phyloP scores from a whole-genome alignment of 2,329 filamentous ascomycete species.

The Zelopaecilomyces penicillatus region DNA sequence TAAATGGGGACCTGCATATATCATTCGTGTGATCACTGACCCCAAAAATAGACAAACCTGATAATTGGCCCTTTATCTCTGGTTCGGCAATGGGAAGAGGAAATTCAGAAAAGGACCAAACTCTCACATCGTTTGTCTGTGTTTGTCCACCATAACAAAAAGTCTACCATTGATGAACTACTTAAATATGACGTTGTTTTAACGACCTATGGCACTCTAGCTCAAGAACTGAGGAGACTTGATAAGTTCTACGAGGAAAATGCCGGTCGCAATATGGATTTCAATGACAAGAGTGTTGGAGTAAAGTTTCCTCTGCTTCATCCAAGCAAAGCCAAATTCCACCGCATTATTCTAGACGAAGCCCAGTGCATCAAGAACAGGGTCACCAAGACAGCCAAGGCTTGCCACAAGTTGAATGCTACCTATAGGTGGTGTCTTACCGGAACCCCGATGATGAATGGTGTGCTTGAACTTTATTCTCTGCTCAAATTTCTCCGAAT shows the following conservation, averaged over 20 bases:
- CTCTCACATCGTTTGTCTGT: constrained; percentile 50
- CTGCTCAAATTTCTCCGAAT: constrained; percentile 71
- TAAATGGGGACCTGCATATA: no score
- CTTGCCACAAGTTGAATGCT: constrained; percentile 57
- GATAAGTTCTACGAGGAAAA: constrained; percentile 43
- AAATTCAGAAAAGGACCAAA: constrained; percentile 65
- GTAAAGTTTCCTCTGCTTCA: constrained; percentile 52
- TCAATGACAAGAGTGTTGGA: constrained; percentile 26
- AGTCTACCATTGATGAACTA: constrained; percentile 52
- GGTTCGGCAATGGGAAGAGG: constrained; percentile 75
- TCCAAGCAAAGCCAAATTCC: constrained; percentile 53
- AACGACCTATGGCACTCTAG: constrained; percentile 77
- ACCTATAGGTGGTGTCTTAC: constrained; percentile 72
- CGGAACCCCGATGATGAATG: constrained; percentile 86
- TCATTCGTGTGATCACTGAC: not conserved
- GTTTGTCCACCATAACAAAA: constrained; percentile 63
- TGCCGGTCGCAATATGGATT: constrained; percentile 28
- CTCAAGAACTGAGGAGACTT: constrained; percentile 52
- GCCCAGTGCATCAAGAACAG: constrained; percentile 78
- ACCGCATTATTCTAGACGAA: constrained; percentile 77
- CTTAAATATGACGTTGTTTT: constrained; percentile 67
- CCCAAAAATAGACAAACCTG: constrained; percentile 57
- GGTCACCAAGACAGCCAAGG: constrained; percentile 61
- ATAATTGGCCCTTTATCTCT: constrained; percentile 75
- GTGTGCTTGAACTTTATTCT: constrained; percentile 67